A percentile compares a stretch with the other conserved stretches of the same genome.
Conservation (phyloP, 495 filamentous ascomycete genomes). For the Trichodelitschia bisporula region DNA sequence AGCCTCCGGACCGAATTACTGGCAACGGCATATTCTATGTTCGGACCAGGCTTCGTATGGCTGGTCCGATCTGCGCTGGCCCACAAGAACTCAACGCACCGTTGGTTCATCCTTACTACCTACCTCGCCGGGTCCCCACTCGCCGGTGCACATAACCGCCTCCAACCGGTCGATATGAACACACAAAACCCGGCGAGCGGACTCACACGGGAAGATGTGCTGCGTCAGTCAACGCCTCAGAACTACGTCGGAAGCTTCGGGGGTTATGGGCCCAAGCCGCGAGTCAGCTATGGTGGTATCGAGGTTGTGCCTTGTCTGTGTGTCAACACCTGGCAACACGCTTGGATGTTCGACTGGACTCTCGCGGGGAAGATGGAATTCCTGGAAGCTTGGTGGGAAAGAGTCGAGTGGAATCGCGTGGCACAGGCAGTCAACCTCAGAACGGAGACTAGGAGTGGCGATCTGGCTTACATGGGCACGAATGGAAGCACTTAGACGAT, state of each 20-base stretch:
- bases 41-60: conserved; percentile 94
- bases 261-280: conserved; percentile 4
- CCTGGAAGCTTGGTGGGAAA: conserved; percentile 64
- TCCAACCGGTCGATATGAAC: conserved; percentile 60
- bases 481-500: no score
- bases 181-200: conserved; percentile 21
- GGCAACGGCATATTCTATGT: conserved; percentile 69
- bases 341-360: conserved; percentile 69
- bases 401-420: conserved; percentile 65
- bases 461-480: no score
- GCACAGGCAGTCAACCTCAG: no score
- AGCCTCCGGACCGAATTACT: conserved; percentile 59
- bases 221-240: neutral
- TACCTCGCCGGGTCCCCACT: conserved; percentile 84
- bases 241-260: conserved; percentile 24
- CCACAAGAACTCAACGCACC: neutral
- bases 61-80: conserved; percentile 27
- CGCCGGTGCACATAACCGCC: conserved; percentile 57
- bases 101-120: conserved; percentile 39
- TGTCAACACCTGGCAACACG: conserved; percentile 92
- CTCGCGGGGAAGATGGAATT: conserved; percentile 54
- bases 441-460: no score
- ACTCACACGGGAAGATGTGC: neutral
- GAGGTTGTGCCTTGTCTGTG: conserved; percentile 57
- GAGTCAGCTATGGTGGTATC: conserved; percentile 25